Percentiles rank a stretch among this genome's conserved stretches.
Conservation (phyloP, 805 yeast genomes). For the Starmerella floricola region DNA sequence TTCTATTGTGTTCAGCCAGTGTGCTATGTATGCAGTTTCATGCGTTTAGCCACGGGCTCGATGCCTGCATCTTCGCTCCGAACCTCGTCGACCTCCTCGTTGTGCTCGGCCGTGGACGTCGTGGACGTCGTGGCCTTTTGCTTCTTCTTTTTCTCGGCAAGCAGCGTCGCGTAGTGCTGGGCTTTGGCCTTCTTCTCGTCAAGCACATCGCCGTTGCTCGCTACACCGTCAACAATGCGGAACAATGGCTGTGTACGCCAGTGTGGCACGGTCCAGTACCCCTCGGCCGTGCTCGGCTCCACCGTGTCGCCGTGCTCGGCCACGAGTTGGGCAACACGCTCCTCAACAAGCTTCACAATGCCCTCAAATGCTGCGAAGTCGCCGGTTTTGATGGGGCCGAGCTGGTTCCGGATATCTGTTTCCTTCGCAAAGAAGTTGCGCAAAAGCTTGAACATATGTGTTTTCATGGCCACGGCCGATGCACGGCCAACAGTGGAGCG, state of each 20-base stretch:
- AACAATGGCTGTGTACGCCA: constrained; percentile 97
- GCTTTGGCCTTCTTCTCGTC: constrained; percentile 12
- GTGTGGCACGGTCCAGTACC: constrained; percentile 74
- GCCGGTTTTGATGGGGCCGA: constrained; percentile 45
- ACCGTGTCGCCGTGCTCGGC: constrained; percentile 23
- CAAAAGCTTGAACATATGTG: constrained; percentile 79
- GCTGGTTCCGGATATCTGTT: constrained; percentile 61
- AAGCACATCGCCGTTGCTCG: constrained; percentile 25
- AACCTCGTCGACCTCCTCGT: no score
- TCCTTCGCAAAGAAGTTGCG: constrained; percentile 69
- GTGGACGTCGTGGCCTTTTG: no score
- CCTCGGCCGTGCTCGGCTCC: constrained; percentile 47
- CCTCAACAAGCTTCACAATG: constrained; percentile 56
- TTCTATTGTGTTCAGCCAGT: no score
- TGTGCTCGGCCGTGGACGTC: no score
- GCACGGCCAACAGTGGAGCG: constrained; percentile 52
- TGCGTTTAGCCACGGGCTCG: not conserved
- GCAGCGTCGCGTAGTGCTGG: constrained; percentile 4
- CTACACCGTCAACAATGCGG: constrained; percentile 72
- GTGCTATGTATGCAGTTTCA: not conserved
- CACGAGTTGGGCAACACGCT: constrained; percentile 45
- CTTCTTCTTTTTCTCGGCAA: not conserved
- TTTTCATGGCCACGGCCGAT: constrained; percentile 71
- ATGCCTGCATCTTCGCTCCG: no score
- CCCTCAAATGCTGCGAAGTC: constrained; percentile 41